Evolutionary conservation across 805 yeast genomes (phyloP).

Genomic region (Metschnikowia chrysomelidarum): DNA sequence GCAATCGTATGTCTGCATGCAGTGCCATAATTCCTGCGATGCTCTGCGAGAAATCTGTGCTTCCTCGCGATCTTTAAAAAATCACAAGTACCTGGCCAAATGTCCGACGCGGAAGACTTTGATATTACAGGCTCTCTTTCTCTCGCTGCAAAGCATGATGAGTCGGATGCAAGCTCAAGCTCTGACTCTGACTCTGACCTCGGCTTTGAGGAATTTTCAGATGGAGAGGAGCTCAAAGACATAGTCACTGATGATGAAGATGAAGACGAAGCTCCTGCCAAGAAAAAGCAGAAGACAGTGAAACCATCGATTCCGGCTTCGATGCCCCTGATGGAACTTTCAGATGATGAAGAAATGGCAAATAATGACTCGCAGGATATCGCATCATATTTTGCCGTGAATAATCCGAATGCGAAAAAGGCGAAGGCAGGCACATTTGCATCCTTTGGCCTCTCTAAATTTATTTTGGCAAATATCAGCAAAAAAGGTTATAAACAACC

Average conservation of each 20-base stretch:
- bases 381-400: slow-evolving; percentile 40
- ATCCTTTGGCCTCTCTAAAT: slow-evolving; percentile 82
- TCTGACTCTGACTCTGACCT: slow-evolving; percentile 13
- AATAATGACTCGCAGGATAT: slow-evolving; percentile 45
- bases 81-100: slow-evolving; percentile 1
- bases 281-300: slow-evolving; percentile 26
- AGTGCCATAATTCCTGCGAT: slow-evolving; percentile 16
- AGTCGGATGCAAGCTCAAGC: slow-evolving; percentile 23
- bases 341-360: slow-evolving; percentile 41
- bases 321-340: slow-evolving; percentile 53
- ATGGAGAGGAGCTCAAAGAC: slow-evolving; percentile 30
- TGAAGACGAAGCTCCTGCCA: slow-evolving; percentile 24
- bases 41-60: slow-evolving; percentile 16
- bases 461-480: slow-evolving; percentile 63
- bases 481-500: slow-evolving; percentile 92
- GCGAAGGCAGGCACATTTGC: slow-evolving; percentile 82
- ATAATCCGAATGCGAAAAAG: slow-evolving; percentile 49
- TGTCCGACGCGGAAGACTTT: slow-evolving; percentile 44
- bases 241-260: slow-evolving; percentile 46
- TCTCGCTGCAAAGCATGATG: slow-evolving; percentile 37
- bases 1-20: too few species aligned
- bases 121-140: slow-evolving; percentile 67
- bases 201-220: slow-evolving; percentile 8
- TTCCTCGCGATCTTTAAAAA: slow-evolving; percentile 1
- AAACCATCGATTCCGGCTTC: slow-evolving; percentile 24